These are phyloP conservation scores for Pythium plurisporium DNA, from an alignment of 352 stramenopile genomes.

Conservation along the genomic window DNA sequence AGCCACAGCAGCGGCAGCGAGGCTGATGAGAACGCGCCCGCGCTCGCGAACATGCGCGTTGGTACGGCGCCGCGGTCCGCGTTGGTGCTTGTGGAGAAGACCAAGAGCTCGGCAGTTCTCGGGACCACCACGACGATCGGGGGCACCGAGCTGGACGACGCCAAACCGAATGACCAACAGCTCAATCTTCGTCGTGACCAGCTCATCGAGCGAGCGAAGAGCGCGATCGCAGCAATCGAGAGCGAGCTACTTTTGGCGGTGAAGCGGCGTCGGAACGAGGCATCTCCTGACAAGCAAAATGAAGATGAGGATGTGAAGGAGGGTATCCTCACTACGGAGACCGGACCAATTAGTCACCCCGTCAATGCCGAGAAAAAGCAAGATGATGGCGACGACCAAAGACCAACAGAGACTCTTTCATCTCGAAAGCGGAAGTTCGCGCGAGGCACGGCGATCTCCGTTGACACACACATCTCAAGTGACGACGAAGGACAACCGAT, in stretches of 20 bases:
- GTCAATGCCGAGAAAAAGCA: not conserved
- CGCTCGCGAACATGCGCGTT: constrained; percentile 5
- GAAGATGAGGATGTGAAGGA: too few relatives aligned
- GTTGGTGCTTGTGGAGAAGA: not conserved
- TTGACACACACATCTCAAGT: constrained; percentile 10
- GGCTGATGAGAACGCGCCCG: constrained; percentile 14
- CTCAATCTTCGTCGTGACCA: constrained; percentile 17
- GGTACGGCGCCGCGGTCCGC: not conserved
- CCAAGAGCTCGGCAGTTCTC: not conserved
- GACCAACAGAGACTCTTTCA: not conserved
- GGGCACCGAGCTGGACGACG: not conserved
- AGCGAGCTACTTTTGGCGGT: constrained; percentile 9
- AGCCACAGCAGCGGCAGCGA: not conserved
- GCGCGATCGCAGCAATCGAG: constrained; percentile 16
- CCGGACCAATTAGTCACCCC: not conserved
- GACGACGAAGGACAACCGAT: too few relatives aligned
- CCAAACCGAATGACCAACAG: not conserved
- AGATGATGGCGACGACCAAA: not conserved
- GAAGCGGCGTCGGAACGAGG: not conserved
- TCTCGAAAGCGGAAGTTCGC: not conserved
- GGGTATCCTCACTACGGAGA: not conserved
- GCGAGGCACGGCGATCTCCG: constrained; percentile 4
- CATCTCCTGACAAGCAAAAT: not conserved
- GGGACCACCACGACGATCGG: not conserved
- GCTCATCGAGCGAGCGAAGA: constrained; percentile 16